phyloP scores from a whole-genome alignment of 164 flowering plant genomes.

The Warburgia ugandensis region DNA sequence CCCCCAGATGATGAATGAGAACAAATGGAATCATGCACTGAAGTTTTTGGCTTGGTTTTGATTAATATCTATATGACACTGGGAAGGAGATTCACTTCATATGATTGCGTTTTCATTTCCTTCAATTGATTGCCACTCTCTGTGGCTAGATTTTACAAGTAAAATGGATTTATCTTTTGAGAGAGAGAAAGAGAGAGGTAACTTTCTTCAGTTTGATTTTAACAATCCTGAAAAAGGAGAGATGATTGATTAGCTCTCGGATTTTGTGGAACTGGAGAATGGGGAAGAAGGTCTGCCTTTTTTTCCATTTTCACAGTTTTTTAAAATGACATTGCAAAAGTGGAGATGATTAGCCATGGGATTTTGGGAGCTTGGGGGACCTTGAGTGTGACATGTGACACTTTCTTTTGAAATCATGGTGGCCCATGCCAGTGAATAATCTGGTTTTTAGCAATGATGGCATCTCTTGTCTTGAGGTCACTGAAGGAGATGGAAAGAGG shows the following conservation, averaged over 20 bases:
- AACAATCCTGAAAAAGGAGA: background rate
- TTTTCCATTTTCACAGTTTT: background rate
- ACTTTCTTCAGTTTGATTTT: too few species aligned
- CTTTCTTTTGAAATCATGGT: conserved; percentile 39
- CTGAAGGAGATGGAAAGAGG: conserved; percentile 2
- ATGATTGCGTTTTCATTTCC: too few species aligned
- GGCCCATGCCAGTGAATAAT: conserved; percentile 54
- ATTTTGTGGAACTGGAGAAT: conserved; percentile 9
- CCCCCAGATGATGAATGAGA: too few species aligned
- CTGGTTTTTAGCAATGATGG: conserved; percentile 48
- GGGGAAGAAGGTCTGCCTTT: background rate
- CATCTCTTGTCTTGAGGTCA: conserved; percentile 9
- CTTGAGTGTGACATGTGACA: conserved; percentile 39
- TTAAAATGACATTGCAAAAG: conserved; percentile 15
- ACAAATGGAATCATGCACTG: too few species aligned
- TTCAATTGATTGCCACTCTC: too few species aligned
- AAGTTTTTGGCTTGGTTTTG: too few species aligned
- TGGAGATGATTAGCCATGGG: conserved; percentile 24
- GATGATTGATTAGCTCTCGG: conserved; percentile 9
- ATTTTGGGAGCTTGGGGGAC: conserved; percentile 30
- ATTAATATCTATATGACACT: too few species aligned
- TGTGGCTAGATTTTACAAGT: too few species aligned
- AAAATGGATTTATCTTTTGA: too few species aligned
- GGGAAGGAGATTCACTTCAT: too few species aligned
- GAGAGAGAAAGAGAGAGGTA: too few species aligned